These are phyloP conservation scores for Beauveria sp. DNA, from an alignment of 2,329 filamentous ascomycete genomes.

Conservation along the genomic window DNA sequence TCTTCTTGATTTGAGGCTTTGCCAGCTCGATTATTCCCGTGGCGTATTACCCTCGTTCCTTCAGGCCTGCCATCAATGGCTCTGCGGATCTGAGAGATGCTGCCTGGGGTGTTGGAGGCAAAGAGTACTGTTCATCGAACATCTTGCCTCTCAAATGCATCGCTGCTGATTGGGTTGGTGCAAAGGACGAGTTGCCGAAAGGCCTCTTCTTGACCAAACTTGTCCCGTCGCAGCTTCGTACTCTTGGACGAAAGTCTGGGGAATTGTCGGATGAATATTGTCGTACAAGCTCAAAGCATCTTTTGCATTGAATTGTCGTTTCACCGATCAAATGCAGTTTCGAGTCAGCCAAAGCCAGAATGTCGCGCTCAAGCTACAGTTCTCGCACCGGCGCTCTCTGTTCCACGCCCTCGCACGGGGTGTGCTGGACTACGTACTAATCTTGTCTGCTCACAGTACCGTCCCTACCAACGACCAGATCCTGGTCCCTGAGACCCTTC, in stretches of 20 bases:
- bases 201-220: background rate
- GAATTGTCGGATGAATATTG: constrained; percentile 69
- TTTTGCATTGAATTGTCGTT: constrained; percentile 21
- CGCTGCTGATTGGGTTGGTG: constrained; percentile 39
- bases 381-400: constrained; percentile 78
- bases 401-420: constrained; percentile 44
- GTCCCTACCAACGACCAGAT: constrained; percentile 93
- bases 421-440: constrained; percentile 72
- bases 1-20: constrained; percentile 19
- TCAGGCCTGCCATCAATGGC: constrained; percentile 35
- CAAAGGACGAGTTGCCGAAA: constrained; percentile 5
- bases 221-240: constrained; percentile 28
- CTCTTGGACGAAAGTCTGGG: constrained; percentile 40
- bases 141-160: constrained; percentile 72
- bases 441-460: constrained; percentile 62
- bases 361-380: constrained; percentile 87
- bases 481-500: constrained; percentile 96
- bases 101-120: constrained; percentile 9
- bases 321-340: constrained; percentile 76
- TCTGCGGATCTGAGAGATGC: constrained; percentile 30
- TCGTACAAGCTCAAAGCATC: background rate
- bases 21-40: constrained; percentile 68
- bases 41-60: constrained; percentile 47
- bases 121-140: constrained; percentile 54
- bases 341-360: constrained; percentile 88